These are phyloP conservation scores for Neocucurbitaria cava DNA, from an alignment of 2,329 filamentous ascomycete species.

Conservation along the genomic window DNA sequence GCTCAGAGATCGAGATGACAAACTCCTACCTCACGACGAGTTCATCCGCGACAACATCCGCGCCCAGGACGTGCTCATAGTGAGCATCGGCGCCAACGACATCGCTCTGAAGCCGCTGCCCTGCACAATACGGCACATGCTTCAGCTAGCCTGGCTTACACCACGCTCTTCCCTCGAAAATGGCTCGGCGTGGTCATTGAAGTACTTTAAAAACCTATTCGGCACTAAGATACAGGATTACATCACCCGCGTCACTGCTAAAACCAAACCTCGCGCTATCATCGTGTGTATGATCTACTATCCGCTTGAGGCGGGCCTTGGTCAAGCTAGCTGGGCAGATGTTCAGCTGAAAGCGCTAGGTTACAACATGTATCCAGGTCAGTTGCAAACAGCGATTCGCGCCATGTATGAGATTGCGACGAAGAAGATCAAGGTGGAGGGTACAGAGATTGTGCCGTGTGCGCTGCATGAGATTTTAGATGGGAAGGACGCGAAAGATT, in stretches of 20 bases:
- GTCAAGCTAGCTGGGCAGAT: conserved; percentile 45
- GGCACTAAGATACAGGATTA: conserved; percentile 36
- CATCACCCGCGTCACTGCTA: conserved; percentile 29
- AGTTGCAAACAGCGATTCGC: conserved; percentile 43
- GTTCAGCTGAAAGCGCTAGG: conserved; percentile 37
- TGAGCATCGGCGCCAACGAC: conserved; percentile 49
- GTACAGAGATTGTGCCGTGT: conserved; percentile 41
- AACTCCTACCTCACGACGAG: conserved; percentile 40
- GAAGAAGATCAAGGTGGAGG: conserved; percentile 31
- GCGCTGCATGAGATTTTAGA: conserved; percentile 42
- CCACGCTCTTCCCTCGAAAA: conserved; percentile 27
- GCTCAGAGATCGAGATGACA: conserved; percentile 38
- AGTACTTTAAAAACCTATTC: conserved; percentile 44
- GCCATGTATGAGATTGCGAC: conserved; percentile 43
- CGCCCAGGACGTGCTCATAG: conserved; percentile 40
- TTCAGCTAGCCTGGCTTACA: conserved; percentile 42
- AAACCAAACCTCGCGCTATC: conserved; percentile 42
- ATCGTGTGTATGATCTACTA: conserved; percentile 51
- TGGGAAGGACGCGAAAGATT: conserved; percentile 37
- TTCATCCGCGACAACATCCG: conserved; percentile 46
- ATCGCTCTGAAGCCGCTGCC: conserved; percentile 39
- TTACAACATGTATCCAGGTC: conserved; percentile 37
- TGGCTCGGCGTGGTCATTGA: conserved; percentile 33
- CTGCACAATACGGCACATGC: conserved; percentile 41
- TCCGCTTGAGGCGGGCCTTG: conserved; percentile 37